These are phyloP conservation scores for Tinospora cordifolia DNA, from an alignment of 164 flowering plant species.

Conservation along the genomic window DNA sequence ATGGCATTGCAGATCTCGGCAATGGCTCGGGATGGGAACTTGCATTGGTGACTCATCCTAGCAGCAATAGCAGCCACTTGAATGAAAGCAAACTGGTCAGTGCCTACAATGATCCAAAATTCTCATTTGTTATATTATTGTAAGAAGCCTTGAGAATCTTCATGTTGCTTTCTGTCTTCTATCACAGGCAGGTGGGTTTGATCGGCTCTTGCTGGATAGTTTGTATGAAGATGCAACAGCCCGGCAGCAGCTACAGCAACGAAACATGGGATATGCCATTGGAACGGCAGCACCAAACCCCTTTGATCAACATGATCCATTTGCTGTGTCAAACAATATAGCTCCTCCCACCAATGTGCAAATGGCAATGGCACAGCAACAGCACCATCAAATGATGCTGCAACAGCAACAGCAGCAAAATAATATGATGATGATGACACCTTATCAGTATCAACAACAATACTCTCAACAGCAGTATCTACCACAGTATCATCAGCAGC, in stretches of 20 bases:
- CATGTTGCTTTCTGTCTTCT: not conserved
- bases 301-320: constrained; percentile 56
- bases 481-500: constrained; percentile 39
- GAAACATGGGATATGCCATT: constrained; percentile 48
- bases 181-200: constrained; percentile 79
- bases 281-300: constrained; percentile 35
- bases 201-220: constrained; percentile 81
- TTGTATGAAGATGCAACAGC: constrained; percentile 73
- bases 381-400: too few species aligned
- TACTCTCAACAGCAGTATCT: constrained; percentile 40
- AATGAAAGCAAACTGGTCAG: constrained; percentile 61
- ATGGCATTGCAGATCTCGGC: constrained; percentile 28
- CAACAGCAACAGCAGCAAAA: too few species aligned
- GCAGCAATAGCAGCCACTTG: constrained; percentile 35
- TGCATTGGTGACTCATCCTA: constrained; percentile 70
- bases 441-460: constrained; percentile 29
- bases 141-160: not conserved
- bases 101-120: constrained; percentile 5
- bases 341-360: too few species aligned
- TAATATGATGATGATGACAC: too few species aligned
- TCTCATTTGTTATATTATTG: not conserved
- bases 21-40: constrained; percentile 80
- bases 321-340: constrained; percentile 51
- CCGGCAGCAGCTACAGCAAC: constrained; percentile 44
- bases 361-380: too few species aligned